Evolutionary conservation across 768 basidiomycete genomes (phyloP).

Genomic region (Boletus speciosus): DNA sequence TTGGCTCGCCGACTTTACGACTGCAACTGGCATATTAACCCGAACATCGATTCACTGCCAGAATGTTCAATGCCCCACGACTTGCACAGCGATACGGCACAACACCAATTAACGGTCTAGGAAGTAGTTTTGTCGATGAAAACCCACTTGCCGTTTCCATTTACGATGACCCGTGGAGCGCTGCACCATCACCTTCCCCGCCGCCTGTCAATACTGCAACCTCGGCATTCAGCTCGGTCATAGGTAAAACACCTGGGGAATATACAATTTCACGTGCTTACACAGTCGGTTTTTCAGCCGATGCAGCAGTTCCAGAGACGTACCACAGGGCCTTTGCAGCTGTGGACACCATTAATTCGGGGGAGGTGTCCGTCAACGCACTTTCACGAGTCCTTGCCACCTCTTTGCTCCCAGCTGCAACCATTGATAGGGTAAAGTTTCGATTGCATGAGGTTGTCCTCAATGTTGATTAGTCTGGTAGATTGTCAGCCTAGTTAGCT

Average conservation of each 20-base stretch:
- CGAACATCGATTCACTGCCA: slow-evolving; percentile 15
- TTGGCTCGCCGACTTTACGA: slow-evolving; percentile 9
- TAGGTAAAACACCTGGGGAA: slow-evolving; percentile 42
- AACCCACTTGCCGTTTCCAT: slow-evolving; percentile 70
- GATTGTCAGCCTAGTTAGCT: slow-evolving; percentile 90
- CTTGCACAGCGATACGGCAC: slow-evolving; percentile 65
- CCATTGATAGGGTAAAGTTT: slow-evolving; percentile 67
- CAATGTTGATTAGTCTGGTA: slow-evolving; percentile 29
- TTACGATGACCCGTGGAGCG: slow-evolving; percentile 83
- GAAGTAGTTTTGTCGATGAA: slow-evolving; percentile 71
- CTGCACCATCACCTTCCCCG: slow-evolving; percentile 67
- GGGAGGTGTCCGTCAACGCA: slow-evolving; percentile 79
- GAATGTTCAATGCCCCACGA: slow-evolving; percentile 85
- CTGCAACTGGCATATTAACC: slow-evolving; percentile 3
- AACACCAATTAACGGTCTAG: slow-evolving; percentile 55
- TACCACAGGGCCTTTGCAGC: slow-evolving; percentile 73
- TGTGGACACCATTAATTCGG: slow-evolving; percentile 66
- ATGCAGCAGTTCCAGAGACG: slow-evolving; percentile 74
- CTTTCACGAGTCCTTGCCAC: slow-evolving; percentile 78
- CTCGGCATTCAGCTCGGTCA: slow-evolving; percentile 63
- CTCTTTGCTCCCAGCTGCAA: slow-evolving; percentile 75
- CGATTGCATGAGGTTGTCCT: background rate
- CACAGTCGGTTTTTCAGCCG: slow-evolving; percentile 42
- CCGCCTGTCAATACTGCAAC: slow-evolving; percentile 52
- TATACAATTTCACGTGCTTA: slow-evolving; percentile 5